These are phyloP conservation scores for Ambrosiella xylebori DNA, from an alignment of 2,329 filamentous ascomycete species.

Conservation along the genomic window DNA sequence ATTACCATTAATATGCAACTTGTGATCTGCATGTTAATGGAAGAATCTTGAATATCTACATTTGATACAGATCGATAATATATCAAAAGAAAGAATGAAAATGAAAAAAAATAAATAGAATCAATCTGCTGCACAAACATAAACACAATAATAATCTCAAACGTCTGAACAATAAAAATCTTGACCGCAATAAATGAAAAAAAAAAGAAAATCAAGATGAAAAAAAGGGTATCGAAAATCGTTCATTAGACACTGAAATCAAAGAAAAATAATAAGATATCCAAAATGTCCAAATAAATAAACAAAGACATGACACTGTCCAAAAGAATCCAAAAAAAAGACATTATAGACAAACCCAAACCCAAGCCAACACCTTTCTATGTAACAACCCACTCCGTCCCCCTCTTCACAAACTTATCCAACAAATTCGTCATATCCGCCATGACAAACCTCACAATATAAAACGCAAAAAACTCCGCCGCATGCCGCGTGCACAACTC, in stretches of 20 bases:
- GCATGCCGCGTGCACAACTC: conserved; percentile 87
- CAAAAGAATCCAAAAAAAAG: background rate
- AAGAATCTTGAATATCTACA: no score
- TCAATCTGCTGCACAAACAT: no score
- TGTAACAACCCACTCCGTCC: conserved; percentile 72
- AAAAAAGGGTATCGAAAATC: background rate
- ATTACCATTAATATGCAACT: no score
- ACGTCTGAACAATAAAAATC: no score
- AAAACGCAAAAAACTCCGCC: conserved; percentile 95
- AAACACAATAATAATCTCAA: no score
- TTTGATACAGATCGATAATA: background rate
- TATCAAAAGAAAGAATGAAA: background rate
- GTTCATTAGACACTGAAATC: background rate
- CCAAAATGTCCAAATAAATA: no score
- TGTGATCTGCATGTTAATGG: no score
- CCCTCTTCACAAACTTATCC: conserved; percentile 93
- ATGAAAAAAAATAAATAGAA: background rate
- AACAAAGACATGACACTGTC: no score
- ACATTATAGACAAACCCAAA: background rate
- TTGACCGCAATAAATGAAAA: background rate
- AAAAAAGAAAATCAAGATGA: background rate
- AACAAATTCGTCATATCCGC: conserved; percentile 67
- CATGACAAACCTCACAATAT: conserved; percentile 87
- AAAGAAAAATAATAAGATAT: no score
- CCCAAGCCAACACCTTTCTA: background rate